Evolutionary conservation across 768 basidiomycete genomes (phyloP), one percentile per base, ranked within the genome.

Genomic region (Russula brevipes): DNA sequence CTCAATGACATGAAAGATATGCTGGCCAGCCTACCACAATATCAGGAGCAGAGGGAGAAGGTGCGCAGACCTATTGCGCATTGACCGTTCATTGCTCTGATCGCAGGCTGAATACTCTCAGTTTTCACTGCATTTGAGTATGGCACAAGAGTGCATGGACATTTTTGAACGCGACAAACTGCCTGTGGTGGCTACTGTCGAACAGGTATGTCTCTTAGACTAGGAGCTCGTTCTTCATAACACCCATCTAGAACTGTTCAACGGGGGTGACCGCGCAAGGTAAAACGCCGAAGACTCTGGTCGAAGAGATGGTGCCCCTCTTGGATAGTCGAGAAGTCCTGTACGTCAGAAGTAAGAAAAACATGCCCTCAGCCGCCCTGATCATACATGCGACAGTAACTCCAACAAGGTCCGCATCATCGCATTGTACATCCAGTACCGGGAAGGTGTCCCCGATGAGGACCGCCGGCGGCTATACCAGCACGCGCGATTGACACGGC

Each of bases 1-100:
- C 73, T 99, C 52, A 96, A 94, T 70, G 96, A 98, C 75, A 95
- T 99, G 91, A 98, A 97, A 75, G 97, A 99, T 71, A 97, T 98
- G 96, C 80, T 99, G 39, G 97, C 97, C 38, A 92, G 80, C 71
- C 73, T 99, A 64, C 94, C 95, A 2, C 93, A 97, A 74, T 97
- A 90, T 69, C 91, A 95, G 75, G 94, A 97, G 66, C 90, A 93
- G 68, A 83, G 96, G 60, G 95, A 99, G 73, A 94, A 94, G 84
- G 94, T 89, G 42, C 19, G 75, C 53, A 7, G 5, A 14, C 19
- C 30, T 16, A 44, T 12, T n/a, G 6, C 17, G 5, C n/a, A 19
- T 19, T n/a, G 35, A 53, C 16, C 24, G 19, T 30, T 11, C 10
- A 42, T 50, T 5, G 17, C 39, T 49, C 47, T 38, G 19, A 35